Evolutionary conservation across 1,284 basidiomycete genomes (phyloP), one percentile per base, ranked within the genome.

Genomic region (Apiotrichum gamsii): DNA sequence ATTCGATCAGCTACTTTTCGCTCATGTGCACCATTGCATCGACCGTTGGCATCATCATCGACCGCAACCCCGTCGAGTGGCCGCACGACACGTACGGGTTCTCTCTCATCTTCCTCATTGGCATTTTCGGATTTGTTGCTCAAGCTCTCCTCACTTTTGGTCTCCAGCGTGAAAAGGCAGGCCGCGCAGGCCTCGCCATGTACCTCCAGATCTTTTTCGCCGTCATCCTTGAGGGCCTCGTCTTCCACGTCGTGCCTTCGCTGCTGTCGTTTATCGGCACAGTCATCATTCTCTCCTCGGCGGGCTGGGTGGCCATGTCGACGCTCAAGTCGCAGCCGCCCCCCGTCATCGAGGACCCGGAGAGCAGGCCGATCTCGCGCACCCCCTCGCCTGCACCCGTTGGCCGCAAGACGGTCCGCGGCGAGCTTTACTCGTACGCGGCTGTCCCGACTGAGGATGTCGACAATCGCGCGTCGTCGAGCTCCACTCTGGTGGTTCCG

Each of bases 1-100:
- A 90, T 62, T 77, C 79, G n/a, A 76, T 87, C 53, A 75, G 77
- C 3, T 82, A 78, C 48, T 88, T 86, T 60, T 81, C 84, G 0
- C 68, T 77, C 21, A 77, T 80, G 58, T 82, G 81, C 51, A 76
- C 82, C 3, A 65, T 84, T 32, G 77, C 2, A 9, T 39, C 24
- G 33, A 14, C 4, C 13, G 33, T 25, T 41, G 15, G n/a, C 13
- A 8, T 18, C 20, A 20, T 35, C 19, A 54, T 28, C 30, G 37
- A 20, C 16, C 35, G 59, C 4, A 46, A 49, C 1, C 20, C 45
- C 24, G 49, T 46, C 23, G 10, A 43, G 24, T 54, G 52, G 52
- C 52, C 52, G 6, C 30, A 43, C 16, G 37, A 43, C 40, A 11
- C 31, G 5, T 42, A 43, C 20, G 52, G 49, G 23, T 54, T 51